phyloP scores from a whole-genome alignment of 495 filamentous ascomycete genomes.

The Aspergillus affinis region DNA sequence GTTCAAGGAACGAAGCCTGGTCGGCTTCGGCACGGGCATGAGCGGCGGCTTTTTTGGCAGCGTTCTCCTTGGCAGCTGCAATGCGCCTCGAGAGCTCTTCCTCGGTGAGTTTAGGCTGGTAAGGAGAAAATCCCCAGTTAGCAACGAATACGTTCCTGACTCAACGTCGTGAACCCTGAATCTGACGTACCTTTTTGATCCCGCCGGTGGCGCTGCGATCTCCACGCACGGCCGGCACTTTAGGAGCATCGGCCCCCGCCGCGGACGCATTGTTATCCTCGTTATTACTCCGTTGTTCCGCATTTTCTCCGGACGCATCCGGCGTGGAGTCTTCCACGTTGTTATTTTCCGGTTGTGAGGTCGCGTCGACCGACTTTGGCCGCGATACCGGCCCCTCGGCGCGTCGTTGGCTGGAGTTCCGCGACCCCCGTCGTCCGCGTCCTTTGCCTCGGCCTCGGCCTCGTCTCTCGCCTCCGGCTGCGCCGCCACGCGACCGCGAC shows the following conservation, averaged over 20 bases:
- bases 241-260: constrained; percentile 30
- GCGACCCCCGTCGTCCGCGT: constrained; percentile 31
- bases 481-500: constrained; percentile 36
- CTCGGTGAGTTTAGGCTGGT: constrained; percentile 65
- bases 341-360: constrained; percentile 18
- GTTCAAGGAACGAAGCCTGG: constrained; percentile 63
- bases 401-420: constrained; percentile 31
- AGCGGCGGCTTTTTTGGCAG: constrained; percentile 55
- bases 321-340: constrained; percentile 14
- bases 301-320: constrained; percentile 19
- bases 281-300: constrained; percentile 27
- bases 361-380: constrained; percentile 18
- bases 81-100: constrained; percentile 62
- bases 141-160: not conserved
- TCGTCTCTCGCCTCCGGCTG: constrained; percentile 37
- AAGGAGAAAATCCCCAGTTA: constrained; percentile 9
- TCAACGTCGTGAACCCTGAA: not conserved
- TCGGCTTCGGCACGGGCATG: constrained; percentile 69
- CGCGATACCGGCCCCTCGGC: constrained; percentile 21
- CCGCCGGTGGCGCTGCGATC: constrained; percentile 70
- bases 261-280: constrained; percentile 18
- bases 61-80: constrained; percentile 58
- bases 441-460: constrained; percentile 39
- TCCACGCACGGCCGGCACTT: constrained; percentile 60
- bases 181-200: constrained; percentile 43